Base-by-base conservation (phyloP, 2,329 filamentous ascomycete genomes). In the Ophiosphaerella narmari region DNA sequence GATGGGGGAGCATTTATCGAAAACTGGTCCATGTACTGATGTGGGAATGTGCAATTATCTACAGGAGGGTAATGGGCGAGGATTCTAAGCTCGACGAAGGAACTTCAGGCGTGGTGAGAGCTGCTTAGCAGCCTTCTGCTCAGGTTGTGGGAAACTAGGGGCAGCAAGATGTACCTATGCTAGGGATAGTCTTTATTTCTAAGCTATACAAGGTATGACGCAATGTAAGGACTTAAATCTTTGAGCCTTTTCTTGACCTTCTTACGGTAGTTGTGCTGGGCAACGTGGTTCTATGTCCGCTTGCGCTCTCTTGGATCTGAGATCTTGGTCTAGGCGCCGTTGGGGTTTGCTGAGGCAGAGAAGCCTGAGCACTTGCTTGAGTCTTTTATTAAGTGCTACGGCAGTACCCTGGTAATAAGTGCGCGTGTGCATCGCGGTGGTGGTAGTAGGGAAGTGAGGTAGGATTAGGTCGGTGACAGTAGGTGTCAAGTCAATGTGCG, bases 281-380 rank as follows among this genome's bases (percentile, higher is more conserved):
- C 93, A 81, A 97, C 97, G 64, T 93, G 87, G 79, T 97, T 97
- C 78, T 97, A 92, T 78, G 97, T 96, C 71, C 92, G 85, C 67
- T 92, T 83, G 70, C 94, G 87, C 78, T 97, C 93, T 43, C 92
- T 92, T 52, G 97, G 86, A 75, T 97, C 93, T 50, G 93, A 96
- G 73, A 97, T 96, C 85, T 97, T 96, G 71, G 93, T 97, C 93
- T 94, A 97, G 79, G 97, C 93, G 78, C 97, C 93, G 70, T 97
- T 92, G 46, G 93, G 90, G 74, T 96, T 95, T 65, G 92, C 93
- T 58, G 91, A 95, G 66, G 88, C 89, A 77, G 90, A 95, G 80
- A 96, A 96, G 64, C 93, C 93, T 77, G 16, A 18, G 16, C 16
- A 18, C 16, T 3, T 18, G 3, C 16, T 18, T 18, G 16, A 18